A percentile compares a stretch with the other conserved stretches of the same genome.
Conservation (phyloP, 148 eudicot genomes). For the Rhododendron henanense region DNA sequence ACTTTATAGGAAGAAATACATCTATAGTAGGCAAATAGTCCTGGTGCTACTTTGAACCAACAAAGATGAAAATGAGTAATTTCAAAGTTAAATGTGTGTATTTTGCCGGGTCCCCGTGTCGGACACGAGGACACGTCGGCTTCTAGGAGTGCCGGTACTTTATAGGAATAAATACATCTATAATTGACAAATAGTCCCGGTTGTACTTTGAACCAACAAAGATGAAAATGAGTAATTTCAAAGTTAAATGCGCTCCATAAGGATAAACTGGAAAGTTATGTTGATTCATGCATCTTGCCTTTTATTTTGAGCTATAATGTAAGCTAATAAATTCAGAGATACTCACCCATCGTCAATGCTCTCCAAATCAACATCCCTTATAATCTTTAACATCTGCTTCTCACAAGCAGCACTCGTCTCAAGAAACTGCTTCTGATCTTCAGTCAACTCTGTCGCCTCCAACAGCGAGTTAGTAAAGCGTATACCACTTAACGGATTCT, state of each 20-base stretch:
- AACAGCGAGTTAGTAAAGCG: constrained; percentile 68
- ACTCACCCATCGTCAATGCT: constrained; percentile 75
- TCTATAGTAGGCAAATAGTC: not conserved
- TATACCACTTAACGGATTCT: constrained; percentile 79
- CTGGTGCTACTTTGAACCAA: not conserved
- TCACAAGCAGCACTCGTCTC: constrained; percentile 78
- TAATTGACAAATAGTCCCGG: not conserved
- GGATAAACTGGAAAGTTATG: not conserved
- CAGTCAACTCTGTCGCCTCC: constrained; percentile 63
- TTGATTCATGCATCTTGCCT: not conserved
- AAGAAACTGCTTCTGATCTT: constrained; percentile 81
- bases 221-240: not conserved
- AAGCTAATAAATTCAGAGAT: not conserved
- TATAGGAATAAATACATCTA: not conserved
- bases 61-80: not conserved
- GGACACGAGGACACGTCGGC: no score
- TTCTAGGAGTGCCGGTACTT: no score
- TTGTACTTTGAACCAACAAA: not conserved
- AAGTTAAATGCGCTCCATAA: not conserved
- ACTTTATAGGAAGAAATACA: not conserved
- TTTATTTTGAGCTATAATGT: not conserved
- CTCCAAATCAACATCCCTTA: constrained; percentile 66
- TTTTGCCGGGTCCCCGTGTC: no score
- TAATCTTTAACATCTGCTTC: constrained; percentile 77
- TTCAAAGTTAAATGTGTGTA: not conserved